Evolutionary conservation across 257 asterid species (phyloP).

Genomic region (Plantago elongata): DNA sequence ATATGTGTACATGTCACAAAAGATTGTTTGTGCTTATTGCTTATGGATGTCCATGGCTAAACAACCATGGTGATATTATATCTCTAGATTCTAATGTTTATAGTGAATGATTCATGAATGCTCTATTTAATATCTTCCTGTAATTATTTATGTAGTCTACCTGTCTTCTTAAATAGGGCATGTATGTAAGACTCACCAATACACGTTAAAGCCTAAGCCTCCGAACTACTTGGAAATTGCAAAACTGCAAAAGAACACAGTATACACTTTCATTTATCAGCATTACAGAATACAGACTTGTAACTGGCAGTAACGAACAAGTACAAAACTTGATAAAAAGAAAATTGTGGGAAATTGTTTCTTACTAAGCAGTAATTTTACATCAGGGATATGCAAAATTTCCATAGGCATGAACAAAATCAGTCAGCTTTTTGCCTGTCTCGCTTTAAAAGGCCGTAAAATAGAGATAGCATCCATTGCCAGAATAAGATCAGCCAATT

Average conservation of each 20-base stretch:
- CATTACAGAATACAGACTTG: too few relatives aligned
- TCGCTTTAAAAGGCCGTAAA: constrained; percentile 46
- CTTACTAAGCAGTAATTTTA: not conserved
- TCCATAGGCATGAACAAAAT: constrained; percentile 11
- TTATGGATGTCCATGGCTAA: constrained; percentile 52
- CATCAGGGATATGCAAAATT: not conserved
- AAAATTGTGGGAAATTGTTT: not conserved
- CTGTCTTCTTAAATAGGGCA: not conserved
- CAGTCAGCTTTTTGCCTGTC: constrained; percentile 56
- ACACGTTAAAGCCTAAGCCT: not conserved
- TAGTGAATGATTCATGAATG: not conserved
- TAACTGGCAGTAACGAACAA: too few relatives aligned
- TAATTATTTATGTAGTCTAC: not conserved
- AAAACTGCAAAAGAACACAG: too few relatives aligned
- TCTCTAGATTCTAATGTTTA: not conserved
- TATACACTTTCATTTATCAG: too few relatives aligned
- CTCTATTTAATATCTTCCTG: not conserved
- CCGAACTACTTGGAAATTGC: too few relatives aligned
- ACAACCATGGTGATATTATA: constrained; percentile 43
- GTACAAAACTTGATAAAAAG: too few relatives aligned
- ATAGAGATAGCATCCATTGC: constrained; percentile 72
- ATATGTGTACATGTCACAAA: constrained; percentile 83
- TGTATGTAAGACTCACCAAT: not conserved
- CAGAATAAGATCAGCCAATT: constrained; percentile 52
- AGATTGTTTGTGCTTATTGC: constrained; percentile 90